phyloP scores from a whole-genome alignment of 495 filamentous ascomycete species.

The Penicillium manginii region DNA sequence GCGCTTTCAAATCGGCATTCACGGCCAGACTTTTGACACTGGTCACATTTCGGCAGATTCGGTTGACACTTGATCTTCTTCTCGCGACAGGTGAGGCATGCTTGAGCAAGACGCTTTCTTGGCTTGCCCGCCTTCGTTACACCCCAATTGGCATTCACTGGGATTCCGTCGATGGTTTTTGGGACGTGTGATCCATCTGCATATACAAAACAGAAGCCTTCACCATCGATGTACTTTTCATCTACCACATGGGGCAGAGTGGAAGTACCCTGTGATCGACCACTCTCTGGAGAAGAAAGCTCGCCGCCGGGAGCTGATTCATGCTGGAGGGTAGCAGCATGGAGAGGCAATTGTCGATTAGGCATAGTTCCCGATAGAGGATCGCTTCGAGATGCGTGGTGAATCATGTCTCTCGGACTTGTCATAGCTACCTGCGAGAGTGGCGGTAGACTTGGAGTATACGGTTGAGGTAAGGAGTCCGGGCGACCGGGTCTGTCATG shows the following conservation, averaged over 20 bases:
- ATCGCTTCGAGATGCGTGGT: slow-evolving; percentile 27
- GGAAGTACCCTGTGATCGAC: slow-evolving; percentile 20
- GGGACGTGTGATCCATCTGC: slow-evolving; percentile 85
- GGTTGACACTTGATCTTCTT: slow-evolving; percentile 98
- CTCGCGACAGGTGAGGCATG: slow-evolving; percentile 87
- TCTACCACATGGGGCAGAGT: slow-evolving; percentile 51
- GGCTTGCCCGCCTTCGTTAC: slow-evolving; percentile 92
- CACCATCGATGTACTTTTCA: slow-evolving; percentile 64
- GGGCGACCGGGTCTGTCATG: slow-evolving; percentile 30
- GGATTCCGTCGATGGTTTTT: slow-evolving; percentile 80
- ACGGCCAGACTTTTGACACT: slow-evolving; percentile 87
- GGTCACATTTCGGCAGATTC: slow-evolving; percentile 79
- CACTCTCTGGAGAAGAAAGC: slow-evolving; percentile 27
- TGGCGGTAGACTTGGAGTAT: slow-evolving; percentile 34
- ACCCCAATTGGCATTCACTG: slow-evolving; percentile 90
- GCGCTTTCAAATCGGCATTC: slow-evolving; percentile 86
- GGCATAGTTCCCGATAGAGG: slow-evolving; percentile 19
- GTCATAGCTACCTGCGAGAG: slow-evolving; percentile 41
- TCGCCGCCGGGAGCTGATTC: slow-evolving; percentile 23
- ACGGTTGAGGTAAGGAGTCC: slow-evolving; percentile 28
- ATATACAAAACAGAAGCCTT: slow-evolving; percentile 85
- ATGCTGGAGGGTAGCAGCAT: slow-evolving; percentile 17
- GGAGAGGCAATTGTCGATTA: slow-evolving; percentile 17
- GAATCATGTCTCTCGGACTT: slow-evolving; percentile 21
- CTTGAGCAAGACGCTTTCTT: slow-evolving; percentile 84